Conservation (phyloP, 257 asterid species). For the Rehmannia glutinosa region DNA sequence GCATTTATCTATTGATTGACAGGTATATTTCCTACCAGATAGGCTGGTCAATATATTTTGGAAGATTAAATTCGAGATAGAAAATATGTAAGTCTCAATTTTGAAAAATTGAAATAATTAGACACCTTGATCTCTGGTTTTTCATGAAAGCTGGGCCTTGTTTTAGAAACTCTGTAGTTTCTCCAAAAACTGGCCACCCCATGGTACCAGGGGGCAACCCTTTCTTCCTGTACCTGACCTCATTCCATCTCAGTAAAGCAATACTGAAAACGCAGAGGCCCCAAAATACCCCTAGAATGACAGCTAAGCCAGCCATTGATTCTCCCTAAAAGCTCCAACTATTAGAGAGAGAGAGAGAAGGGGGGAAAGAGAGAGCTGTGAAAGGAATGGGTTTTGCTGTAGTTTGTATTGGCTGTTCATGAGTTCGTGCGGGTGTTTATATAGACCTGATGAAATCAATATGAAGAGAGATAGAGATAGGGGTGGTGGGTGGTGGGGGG, state of each 20-base stretch:
- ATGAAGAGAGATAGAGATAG: constrained; percentile 16
- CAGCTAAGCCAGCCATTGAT: constrained; percentile 69
- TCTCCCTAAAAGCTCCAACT: constrained; percentile 40
- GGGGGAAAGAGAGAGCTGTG: constrained; percentile 36
- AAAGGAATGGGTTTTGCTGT: constrained; percentile 46
- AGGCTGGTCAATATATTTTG: no score
- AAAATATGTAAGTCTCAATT: no score
- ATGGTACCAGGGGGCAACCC: constrained; percentile 95
- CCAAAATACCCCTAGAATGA: constrained; percentile 45
- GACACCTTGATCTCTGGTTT: constrained; percentile 85
- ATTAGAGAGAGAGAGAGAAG: constrained; percentile 21
- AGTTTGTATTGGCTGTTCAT: constrained; percentile 47
- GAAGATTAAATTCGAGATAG: no score
- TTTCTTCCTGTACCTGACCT: constrained; percentile 67
- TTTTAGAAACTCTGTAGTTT: constrained; percentile 91
- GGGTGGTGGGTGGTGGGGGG: not conserved
- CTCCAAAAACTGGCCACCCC: constrained; percentile 99
- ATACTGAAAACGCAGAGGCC: constrained; percentile 63
- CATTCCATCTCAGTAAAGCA: constrained; percentile 88
- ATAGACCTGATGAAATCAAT: constrained; percentile 48
- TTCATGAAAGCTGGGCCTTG: constrained; percentile 95
- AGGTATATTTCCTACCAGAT: no score
- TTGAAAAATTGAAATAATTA: constrained; percentile 6
- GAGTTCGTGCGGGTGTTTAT: constrained; percentile 79
- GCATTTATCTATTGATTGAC: no score